A percentile compares a stretch with the other conserved stretches of the same genome.
Conservation (phyloP, 1,139 yeast species). For the Yamadazyma spencermartinsiae region DNA sequence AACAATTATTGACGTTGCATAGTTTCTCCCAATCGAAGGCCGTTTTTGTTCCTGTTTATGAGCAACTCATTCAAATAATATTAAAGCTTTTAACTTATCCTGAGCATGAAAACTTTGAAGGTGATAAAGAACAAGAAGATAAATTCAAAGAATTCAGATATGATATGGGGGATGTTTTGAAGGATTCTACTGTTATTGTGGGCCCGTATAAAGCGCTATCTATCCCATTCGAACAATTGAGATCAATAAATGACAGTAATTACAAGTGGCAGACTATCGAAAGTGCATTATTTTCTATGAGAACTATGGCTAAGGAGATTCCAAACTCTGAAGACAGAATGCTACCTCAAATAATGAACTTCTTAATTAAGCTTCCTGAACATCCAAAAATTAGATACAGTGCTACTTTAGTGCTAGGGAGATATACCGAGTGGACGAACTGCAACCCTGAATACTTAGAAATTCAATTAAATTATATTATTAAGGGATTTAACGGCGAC, state of each 20-base stretch:
- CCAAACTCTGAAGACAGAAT: constrained; percentile 64
- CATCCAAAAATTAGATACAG: constrained; percentile 89
- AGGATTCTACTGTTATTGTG: constrained; percentile 89
- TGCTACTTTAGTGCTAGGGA: constrained; percentile 86
- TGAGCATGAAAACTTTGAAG: constrained; percentile 47
- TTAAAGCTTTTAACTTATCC: constrained; percentile 81
- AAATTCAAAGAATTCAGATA: constrained; percentile 91
- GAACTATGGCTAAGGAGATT: constrained; percentile 95
- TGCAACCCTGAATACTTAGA: constrained; percentile 81
- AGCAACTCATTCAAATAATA: constrained; percentile 64
- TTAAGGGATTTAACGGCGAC: constrained; percentile 57
- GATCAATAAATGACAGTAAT: constrained; percentile 31
- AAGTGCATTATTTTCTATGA: constrained; percentile 84
- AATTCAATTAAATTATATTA: constrained; percentile 81
- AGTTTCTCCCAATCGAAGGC: constrained; percentile 61
- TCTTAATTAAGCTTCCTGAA: constrained; percentile 72
- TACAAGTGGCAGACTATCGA: constrained; percentile 82
- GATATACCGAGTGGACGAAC: constrained; percentile 95
- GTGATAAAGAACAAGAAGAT: constrained; percentile 82
- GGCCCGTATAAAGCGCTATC: constrained; percentile 72
- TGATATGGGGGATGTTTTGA: constrained; percentile 95
- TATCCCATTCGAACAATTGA: constrained; percentile 59
- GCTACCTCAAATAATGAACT: constrained; percentile 77
- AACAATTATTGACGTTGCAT: constrained; percentile 66
- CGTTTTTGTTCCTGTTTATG: constrained; percentile 61